These are phyloP conservation scores for Lipomyces lipofer DNA, from an alignment of 805 yeast genomes.

Conservation along the genomic window DNA sequence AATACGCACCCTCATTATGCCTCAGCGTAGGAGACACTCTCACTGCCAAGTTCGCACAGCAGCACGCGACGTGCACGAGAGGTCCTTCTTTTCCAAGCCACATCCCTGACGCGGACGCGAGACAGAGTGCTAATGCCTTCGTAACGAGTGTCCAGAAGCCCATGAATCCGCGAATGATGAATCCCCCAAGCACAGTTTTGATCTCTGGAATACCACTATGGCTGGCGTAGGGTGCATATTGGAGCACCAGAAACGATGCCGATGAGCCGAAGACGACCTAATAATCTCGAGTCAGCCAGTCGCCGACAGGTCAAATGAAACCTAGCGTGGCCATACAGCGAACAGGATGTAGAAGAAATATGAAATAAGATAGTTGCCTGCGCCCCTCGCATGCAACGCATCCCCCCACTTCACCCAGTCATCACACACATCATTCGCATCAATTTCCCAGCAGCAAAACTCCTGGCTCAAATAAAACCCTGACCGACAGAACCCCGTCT, in stretches of 20 bases:
- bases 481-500: conserved; percentile 68
- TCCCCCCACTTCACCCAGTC: conserved; percentile 42
- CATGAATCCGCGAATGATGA: conserved; percentile 55
- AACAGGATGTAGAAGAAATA: conserved; percentile 44
- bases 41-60: conserved; percentile 50
- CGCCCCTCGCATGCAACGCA: conserved; percentile 33
- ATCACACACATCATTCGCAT: conserved; percentile 46
- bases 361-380: conserved; percentile 40
- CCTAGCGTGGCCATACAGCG: conserved; percentile 35
- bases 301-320: not conserved
- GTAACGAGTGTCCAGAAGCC: conserved; percentile 52
- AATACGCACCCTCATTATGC: conserved; percentile 51
- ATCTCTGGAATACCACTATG: conserved; percentile 75
- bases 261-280: conserved; percentile 41
- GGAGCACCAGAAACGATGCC: conserved; percentile 41
- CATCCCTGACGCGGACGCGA: conserved; percentile 72
- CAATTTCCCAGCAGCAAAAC: conserved; percentile 74
- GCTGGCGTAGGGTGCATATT: conserved; percentile 44
- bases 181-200: conserved; percentile 67
- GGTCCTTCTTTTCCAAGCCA: conserved; percentile 92
- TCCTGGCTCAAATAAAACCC: conserved; percentile 64
- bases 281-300: not conserved
- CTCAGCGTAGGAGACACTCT: conserved; percentile 38
- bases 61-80: conserved; percentile 72
- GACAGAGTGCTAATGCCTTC: conserved; percentile 58